Conservation (phyloP, 2,329 filamentous ascomycete genomes). For the Lachnellula subtilissima region DNA sequence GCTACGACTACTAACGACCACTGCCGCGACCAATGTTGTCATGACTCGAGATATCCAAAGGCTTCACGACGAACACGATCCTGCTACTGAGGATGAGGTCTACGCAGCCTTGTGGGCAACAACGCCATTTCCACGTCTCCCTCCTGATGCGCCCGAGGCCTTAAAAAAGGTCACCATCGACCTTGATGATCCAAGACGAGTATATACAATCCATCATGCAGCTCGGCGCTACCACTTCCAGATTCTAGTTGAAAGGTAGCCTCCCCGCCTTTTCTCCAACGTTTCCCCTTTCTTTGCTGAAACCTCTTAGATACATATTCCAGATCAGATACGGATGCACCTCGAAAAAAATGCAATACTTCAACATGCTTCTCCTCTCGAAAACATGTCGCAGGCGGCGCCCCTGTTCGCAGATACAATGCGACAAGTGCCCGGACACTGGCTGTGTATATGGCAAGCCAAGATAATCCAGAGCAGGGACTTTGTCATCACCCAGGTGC, state of each 20-base stretch:
- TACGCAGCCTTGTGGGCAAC: slow-evolving; percentile 57
- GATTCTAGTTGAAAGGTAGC: slow-evolving; percentile 60
- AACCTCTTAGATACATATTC: slow-evolving; percentile 60
- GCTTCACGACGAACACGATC: slow-evolving; percentile 20
- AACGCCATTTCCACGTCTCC: slow-evolving; percentile 54
- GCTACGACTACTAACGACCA: too few species aligned
- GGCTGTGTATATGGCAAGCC: slow-evolving; percentile 73
- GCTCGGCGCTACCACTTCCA: slow-evolving; percentile 61
- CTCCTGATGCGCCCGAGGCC: slow-evolving; percentile 55
- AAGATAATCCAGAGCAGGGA: slow-evolving; percentile 67
- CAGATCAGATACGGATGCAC: slow-evolving; percentile 82
- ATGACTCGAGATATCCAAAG: slow-evolving; percentile 45
- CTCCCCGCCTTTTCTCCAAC: neutral
- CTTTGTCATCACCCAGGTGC: slow-evolving; percentile 50
- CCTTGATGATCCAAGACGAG: slow-evolving; percentile 55
- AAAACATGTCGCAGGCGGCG: slow-evolving; percentile 59
- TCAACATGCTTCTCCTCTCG: slow-evolving; percentile 78
- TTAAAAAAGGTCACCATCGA: slow-evolving; percentile 51
- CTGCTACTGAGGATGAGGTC: slow-evolving; percentile 31
- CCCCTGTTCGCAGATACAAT: slow-evolving; percentile 73
- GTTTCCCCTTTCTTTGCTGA: slow-evolving; percentile 12
- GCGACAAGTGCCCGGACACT: slow-evolving; percentile 76
- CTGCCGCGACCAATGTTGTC: slow-evolving; percentile 31
- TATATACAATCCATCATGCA: slow-evolving; percentile 57
- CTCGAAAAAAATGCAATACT: slow-evolving; percentile 59